Percentiles rank a stretch among this genome's conserved stretches.
These are phyloP conservation scores for Cenchrus fungigraminus DNA, from an alignment of 176 grass and related monocot species.

Conservation along the genomic window DNA sequence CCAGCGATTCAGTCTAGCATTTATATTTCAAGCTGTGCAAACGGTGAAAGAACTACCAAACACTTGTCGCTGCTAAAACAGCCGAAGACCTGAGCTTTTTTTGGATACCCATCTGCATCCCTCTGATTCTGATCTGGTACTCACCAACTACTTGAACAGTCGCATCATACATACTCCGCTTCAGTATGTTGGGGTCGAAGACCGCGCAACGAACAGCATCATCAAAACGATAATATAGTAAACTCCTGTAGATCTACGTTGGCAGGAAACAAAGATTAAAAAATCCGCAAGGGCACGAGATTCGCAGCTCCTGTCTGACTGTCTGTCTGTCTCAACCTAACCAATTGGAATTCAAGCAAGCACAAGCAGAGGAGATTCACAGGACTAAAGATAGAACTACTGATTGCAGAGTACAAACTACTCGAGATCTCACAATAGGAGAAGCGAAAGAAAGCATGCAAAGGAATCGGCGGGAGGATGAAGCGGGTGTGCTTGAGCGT, in stretches of 20 bases:
- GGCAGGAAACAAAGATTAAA: background rate
- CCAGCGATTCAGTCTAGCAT: background rate
- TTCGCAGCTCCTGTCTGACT: too few species aligned
- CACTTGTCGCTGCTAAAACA: too few species aligned
- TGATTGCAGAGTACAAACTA: too few species aligned
- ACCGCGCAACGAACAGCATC: background rate
- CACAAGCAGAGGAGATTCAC: background rate
- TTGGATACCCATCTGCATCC: background rate
- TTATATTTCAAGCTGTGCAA: too few species aligned
- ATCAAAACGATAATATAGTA: background rate
- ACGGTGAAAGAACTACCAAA: too few species aligned
- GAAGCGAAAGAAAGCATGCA: too few species aligned
- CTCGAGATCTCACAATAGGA: background rate
- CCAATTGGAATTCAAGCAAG: background rate
- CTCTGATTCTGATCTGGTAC: background rate
- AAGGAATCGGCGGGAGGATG: too few species aligned
- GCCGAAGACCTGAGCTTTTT: too few species aligned
- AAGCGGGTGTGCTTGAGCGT: too few species aligned
- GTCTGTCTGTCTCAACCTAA: background rate
- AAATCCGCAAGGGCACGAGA: too few species aligned
- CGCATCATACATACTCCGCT: background rate
- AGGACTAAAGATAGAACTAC: too few species aligned
- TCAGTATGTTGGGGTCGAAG: background rate
- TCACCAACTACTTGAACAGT: background rate
- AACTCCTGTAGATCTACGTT: slow-evolving; percentile 18